Conservation (phyloP, 1,284 basidiomycete species). For the Pyrrhoderma lamaoense region DNA sequence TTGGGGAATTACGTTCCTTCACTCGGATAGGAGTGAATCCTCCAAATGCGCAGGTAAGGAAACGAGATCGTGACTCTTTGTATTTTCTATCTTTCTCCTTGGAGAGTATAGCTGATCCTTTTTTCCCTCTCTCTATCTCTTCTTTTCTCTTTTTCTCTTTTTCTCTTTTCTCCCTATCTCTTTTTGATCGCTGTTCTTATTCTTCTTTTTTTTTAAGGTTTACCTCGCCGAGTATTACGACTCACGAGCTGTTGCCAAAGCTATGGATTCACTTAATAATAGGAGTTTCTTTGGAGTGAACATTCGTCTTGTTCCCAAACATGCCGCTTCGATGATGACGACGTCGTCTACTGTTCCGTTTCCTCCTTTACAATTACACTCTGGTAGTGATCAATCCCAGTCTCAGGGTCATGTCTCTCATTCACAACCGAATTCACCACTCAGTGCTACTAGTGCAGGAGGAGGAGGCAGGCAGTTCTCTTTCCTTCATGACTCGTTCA, state of each 20-base stretch:
- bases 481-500: background rate
- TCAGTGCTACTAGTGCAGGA: background rate
- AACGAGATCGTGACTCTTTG: no score
- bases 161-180: no score
- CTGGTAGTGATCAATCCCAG: background rate
- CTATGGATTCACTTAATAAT: constrained; percentile 34
- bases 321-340: constrained; percentile 22
- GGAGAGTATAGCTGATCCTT: no score
- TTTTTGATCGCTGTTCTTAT: no score
- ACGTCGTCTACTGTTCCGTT: background rate
- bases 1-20: constrained; percentile 21
- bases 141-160: no score
- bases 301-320: constrained; percentile 24
- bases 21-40: constrained; percentile 8
- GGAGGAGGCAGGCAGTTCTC: background rate
- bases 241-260: constrained; percentile 39
- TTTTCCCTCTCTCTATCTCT: no score
- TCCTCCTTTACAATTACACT: background rate
- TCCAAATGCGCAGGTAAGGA: no score
- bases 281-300: constrained; percentile 29
- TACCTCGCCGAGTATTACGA: constrained; percentile 62
- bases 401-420: constrained; percentile 10
- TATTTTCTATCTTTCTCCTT: no score
- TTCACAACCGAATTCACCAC: background rate
- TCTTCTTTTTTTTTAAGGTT: constrained; percentile 31